Evolutionary conservation across 208 protist genomes (phyloP).

Genomic region (Trichomonas tenax): DNA sequence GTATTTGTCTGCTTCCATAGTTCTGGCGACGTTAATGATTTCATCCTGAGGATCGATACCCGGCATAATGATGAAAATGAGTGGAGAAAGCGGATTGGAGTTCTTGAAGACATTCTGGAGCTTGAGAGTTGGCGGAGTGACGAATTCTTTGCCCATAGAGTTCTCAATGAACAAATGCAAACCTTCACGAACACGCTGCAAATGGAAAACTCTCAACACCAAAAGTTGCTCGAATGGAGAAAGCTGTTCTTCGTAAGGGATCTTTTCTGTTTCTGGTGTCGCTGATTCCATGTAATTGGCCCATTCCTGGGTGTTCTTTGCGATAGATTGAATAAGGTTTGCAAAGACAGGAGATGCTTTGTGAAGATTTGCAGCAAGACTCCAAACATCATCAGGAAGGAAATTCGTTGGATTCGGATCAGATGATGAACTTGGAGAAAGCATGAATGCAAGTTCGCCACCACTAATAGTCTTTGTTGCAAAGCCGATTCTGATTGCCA

Average conservation of each 20-base stretch:
- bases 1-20: constrained; percentile 47
- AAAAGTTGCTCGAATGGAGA: not conserved
- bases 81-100: constrained; percentile 47
- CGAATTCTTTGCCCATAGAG: constrained; percentile 36
- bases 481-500: constrained; percentile 79
- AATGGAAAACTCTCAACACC: not conserved
- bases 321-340: not conserved
- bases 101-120: constrained; percentile 40
- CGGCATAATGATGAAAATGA: constrained; percentile 87
- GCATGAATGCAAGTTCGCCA: constrained; percentile 39
- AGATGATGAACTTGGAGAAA: constrained; percentile 20
- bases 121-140: constrained; percentile 37
- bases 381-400: constrained; percentile 79
- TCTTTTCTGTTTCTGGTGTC: not conserved
- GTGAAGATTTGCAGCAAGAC: constrained; percentile 56
- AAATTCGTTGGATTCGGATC: constrained; percentile 49
- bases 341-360: not conserved
- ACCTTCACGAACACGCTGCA: not conserved
- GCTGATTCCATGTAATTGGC: not conserved
- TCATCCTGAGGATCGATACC: constrained; percentile 77
- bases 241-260: not conserved
- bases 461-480: constrained; percentile 37
- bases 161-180: constrained; percentile 23
- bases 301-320: not conserved
- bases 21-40: constrained; percentile 67